Percentiles rank a stretch among this genome's conserved stretches.
These are phyloP conservation scores for Calonectria fujianensis DNA, from an alignment of 2,329 filamentous ascomycete genomes.

Conservation along the genomic window DNA sequence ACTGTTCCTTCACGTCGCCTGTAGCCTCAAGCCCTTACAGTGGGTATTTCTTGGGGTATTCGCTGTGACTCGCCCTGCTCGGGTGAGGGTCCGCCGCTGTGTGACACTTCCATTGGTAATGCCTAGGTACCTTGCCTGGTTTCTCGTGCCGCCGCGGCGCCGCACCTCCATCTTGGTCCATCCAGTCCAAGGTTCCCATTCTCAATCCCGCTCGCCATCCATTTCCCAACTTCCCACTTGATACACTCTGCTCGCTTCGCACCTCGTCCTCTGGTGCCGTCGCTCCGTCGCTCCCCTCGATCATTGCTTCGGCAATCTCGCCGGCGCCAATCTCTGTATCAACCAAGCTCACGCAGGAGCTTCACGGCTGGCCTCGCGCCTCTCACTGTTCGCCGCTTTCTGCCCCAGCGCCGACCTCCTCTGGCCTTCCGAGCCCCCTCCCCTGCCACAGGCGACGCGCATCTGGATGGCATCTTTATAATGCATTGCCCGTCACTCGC, in stretches of 20 bases:
- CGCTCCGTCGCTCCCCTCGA: neutral
- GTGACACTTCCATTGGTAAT: constrained; percentile 35
- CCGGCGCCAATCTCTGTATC: neutral
- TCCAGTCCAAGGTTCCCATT: constrained; percentile 31
- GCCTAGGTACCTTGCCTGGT: constrained; percentile 28
- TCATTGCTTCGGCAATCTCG: neutral
- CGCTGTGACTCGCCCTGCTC: constrained; percentile 23
- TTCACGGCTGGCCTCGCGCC: constrained; percentile 27
- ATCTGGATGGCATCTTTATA: constrained; percentile 57
- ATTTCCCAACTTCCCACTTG: constrained; percentile 29
- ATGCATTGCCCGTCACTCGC: constrained; percentile 53
- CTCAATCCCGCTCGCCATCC: constrained; percentile 32
- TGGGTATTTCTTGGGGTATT: constrained; percentile 23
- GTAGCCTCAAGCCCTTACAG: constrained; percentile 26
- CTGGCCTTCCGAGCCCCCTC: constrained; percentile 25
- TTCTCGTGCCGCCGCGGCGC: constrained; percentile 40
- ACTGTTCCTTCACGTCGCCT: constrained; percentile 29
- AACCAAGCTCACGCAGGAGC: constrained; percentile 16
- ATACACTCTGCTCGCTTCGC: constrained; percentile 1
- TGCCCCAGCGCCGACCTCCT: constrained; percentile 20
- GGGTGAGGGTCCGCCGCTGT: constrained; percentile 14
- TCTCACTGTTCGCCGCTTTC: constrained; percentile 11
- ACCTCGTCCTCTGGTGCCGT: neutral
- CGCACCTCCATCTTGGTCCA: constrained; percentile 41
- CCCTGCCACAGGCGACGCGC: constrained; percentile 47